These are phyloP conservation scores for Pichia californica DNA, from an alignment of 805 yeast species.

Conservation along the genomic window DNA sequence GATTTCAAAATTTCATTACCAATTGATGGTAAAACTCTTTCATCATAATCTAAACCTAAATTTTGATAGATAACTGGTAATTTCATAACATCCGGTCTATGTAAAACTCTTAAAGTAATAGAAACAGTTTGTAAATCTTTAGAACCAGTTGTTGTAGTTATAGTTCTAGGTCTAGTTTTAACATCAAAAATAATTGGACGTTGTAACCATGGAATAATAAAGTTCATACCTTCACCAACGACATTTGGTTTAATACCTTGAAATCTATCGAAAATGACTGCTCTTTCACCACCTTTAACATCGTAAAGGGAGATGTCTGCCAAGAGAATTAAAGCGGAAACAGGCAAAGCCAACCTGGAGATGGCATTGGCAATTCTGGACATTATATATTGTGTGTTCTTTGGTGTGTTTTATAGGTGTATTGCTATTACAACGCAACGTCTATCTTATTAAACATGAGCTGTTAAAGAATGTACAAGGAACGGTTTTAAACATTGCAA, in stretches of 20 bases:
- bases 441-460: too few relatives aligned
- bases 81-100: slow-evolving; percentile 81
- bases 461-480: too few relatives aligned
- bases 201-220: slow-evolving; percentile 93
- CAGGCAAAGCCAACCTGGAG: slow-evolving; percentile 58
- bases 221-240: slow-evolving; percentile 95
- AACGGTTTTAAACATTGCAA: too few relatives aligned
- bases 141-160: slow-evolving; percentile 92
- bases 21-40: slow-evolving; percentile 94
- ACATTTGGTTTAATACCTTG: slow-evolving; percentile 85
- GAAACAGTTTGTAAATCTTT: slow-evolving; percentile 96
- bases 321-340: slow-evolving; percentile 61
- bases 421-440: too few relatives aligned
- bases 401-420: neutral
- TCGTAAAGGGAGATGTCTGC: slow-evolving; percentile 86
- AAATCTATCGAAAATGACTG: slow-evolving; percentile 89
- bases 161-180: slow-evolving; percentile 90
- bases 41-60: slow-evolving; percentile 92
- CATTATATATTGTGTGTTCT: slow-evolving; percentile 25
- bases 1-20: slow-evolving; percentile 95
- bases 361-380: slow-evolving; percentile 35
- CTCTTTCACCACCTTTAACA: slow-evolving; percentile 93
- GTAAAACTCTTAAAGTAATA: slow-evolving; percentile 85
- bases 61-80: slow-evolving; percentile 86
- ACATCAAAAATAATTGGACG: slow-evolving; percentile 87